These are phyloP conservation scores for Penicillium sp. DNA, from an alignment of 2,329 filamentous ascomycete genomes.

Conservation along the genomic window DNA sequence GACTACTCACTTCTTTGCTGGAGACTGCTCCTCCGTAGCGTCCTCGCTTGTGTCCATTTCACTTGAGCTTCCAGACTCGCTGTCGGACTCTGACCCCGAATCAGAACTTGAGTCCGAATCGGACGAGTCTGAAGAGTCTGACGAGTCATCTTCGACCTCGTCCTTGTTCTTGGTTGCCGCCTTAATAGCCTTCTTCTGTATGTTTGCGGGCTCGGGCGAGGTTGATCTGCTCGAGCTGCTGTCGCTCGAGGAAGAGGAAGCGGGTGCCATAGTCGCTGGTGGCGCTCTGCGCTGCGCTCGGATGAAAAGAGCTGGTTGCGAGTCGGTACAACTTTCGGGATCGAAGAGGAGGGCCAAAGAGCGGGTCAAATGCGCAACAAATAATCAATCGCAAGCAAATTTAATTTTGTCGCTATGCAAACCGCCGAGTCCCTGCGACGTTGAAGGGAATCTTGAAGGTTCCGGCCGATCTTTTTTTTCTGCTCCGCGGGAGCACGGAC, in stretches of 20 bases:
- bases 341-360: not conserved
- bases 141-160: slow-evolving; percentile 22
- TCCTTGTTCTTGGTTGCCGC: slow-evolving; percentile 29
- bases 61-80: slow-evolving; percentile 27
- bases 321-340: not conserved
- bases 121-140: slow-evolving; percentile 30
- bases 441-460: slow-evolving; percentile 23
- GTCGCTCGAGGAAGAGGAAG: slow-evolving; percentile 33
- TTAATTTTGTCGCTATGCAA: slow-evolving; percentile 12
- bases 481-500: slow-evolving; percentile 50
- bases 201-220: slow-evolving; percentile 33
- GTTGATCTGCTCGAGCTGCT: slow-evolving; percentile 38
- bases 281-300: not conserved
- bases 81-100: slow-evolving; percentile 26
- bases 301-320: not conserved
- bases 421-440: slow-evolving; percentile 15
- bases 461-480: slow-evolving; percentile 44
- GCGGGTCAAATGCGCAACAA: not conserved
- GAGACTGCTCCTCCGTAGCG: slow-evolving; percentile 11
- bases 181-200: slow-evolving; percentile 32
- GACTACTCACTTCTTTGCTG: slow-evolving; percentile 29
- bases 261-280: slow-evolving; percentile 27
- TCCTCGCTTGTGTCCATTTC: slow-evolving; percentile 34
- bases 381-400: not conserved
- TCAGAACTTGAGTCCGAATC: slow-evolving; percentile 30